Percentiles rank a stretch among this genome's conserved stretches.
Evolutionary conservation across 2,329 filamentous ascomycete genomes (phyloP).

Genomic region (Venturia oleaginea): DNA sequence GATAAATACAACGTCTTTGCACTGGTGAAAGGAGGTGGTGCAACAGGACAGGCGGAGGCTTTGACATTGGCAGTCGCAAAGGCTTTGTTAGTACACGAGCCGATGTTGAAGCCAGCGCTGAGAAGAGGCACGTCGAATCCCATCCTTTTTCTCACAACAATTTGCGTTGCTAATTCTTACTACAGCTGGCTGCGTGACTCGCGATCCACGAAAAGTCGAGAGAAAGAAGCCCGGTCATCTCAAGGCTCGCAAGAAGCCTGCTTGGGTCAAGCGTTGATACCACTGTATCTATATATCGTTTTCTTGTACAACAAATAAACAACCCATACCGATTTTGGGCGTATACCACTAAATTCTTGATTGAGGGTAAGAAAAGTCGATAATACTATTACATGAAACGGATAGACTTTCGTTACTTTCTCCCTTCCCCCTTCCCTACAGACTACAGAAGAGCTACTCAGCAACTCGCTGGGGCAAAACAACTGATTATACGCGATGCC

Average conservation of each 20-base stretch:
- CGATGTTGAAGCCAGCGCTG: conserved; percentile 76
- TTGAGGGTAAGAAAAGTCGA: too few species aligned
- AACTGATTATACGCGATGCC: too few species aligned
- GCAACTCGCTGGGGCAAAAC: too few species aligned
- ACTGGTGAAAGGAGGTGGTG: conserved; percentile 73
- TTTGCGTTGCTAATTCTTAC: not conserved
- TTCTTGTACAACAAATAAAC: not conserved
- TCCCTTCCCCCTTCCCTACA: too few species aligned
- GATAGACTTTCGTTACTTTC: too few species aligned
- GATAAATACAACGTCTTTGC: conserved; percentile 98
- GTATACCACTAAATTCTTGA: too few species aligned
- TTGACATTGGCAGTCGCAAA: conserved; percentile 84
- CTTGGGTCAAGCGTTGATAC: conserved; percentile 80
- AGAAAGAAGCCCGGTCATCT: conserved; percentile 95
- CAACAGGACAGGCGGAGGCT: conserved; percentile 91
- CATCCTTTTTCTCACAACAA: not conserved
- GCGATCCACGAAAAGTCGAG: conserved; percentile 85
- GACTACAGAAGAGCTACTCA: too few species aligned
- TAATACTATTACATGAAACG: too few species aligned
- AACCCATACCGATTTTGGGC: not conserved
- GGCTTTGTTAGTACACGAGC: conserved; percentile 83
- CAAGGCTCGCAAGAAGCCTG: conserved; percentile 95
- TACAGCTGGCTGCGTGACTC: conserved; percentile 81
- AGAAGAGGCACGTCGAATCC: conserved; percentile 64
- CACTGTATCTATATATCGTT: conserved; percentile 10